Percentiles rank a stretch among this genome's conserved stretches.
Evolutionary conservation across 2,329 filamentous ascomycete species (phyloP).

Genomic region (Colletotrichum spaethianum): DNA sequence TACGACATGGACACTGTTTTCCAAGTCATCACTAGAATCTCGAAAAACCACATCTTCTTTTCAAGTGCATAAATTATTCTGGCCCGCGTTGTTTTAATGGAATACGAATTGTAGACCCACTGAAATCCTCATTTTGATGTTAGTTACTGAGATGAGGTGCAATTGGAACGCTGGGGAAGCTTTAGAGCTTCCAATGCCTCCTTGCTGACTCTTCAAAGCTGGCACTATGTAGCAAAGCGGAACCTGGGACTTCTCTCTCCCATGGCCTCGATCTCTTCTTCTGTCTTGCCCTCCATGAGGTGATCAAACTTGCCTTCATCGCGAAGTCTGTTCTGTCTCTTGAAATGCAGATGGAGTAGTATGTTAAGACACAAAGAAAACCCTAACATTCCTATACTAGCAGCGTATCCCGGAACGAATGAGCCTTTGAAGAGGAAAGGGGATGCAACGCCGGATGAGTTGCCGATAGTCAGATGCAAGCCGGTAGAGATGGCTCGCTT

Average conservation of each 20-base stretch:
- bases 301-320: conserved; percentile 55
- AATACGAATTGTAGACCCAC: too few relatives aligned
- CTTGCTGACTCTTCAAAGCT: background rate
- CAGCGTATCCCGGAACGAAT: conserved; percentile 66
- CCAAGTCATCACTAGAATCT: too few relatives aligned
- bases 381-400: conserved; percentile 63
- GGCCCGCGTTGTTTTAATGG: too few relatives aligned
- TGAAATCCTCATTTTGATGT: too few relatives aligned
- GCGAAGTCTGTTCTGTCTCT: conserved; percentile 53
- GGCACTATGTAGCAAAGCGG: conserved; percentile 42
- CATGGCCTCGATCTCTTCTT: conserved; percentile 58
- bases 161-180: too few relatives aligned
- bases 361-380: conserved; percentile 50
- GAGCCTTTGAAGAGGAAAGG: conserved; percentile 67
- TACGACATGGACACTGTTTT: too few relatives aligned
- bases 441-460: conserved; percentile 71
- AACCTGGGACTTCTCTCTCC: conserved; percentile 57
- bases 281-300: conserved; percentile 56
- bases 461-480: conserved; percentile 39
- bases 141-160: too few relatives aligned
- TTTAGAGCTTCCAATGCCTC: too few relatives aligned
- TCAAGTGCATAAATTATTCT: too few relatives aligned
- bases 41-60: too few relatives aligned
- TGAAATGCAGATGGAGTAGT: conserved; percentile 49
- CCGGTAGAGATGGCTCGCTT: conserved; percentile 40